phyloP scores from a whole-genome alignment of 305 asterid genomes.

The Nicotiana rustica region DNA sequence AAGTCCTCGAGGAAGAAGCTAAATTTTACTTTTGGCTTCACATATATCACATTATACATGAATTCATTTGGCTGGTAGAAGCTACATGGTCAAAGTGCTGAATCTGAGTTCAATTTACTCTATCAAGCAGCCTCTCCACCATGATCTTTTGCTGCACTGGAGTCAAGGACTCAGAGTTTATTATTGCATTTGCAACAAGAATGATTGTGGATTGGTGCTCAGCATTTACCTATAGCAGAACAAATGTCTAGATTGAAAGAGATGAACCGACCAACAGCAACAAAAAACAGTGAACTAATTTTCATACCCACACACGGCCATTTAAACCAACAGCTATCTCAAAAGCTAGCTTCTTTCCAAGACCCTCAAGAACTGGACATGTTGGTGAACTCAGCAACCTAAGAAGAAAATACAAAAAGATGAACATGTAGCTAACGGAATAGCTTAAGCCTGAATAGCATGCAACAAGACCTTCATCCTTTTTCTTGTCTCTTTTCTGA shows the following conservation, averaged over 20 bases:
- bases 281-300: constrained; percentile 28
- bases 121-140: constrained; percentile 82
- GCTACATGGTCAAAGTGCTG: constrained; percentile 18
- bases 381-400: constrained; percentile 89
- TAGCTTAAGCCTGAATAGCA: not conserved
- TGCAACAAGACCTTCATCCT: constrained; percentile 26
- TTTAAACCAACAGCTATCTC: constrained; percentile 95
- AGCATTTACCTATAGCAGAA: constrained; percentile 72
- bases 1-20: not conserved
- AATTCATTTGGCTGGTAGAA: not conserved
- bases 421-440: constrained; percentile 17
- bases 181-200: constrained; percentile 84
- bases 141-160: constrained; percentile 82
- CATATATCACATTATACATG: not conserved
- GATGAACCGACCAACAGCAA: constrained; percentile 18
- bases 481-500: constrained; percentile 17
- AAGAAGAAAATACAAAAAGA: constrained; percentile 34
- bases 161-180: constrained; percentile 79
- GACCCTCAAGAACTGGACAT: constrained; percentile 85
- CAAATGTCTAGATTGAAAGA: constrained; percentile 7
- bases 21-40: not conserved
- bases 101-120: constrained; percentile 50
- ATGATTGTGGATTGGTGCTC: constrained; percentile 66
- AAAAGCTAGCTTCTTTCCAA: constrained; percentile 92
- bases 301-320: constrained; percentile 95